Conservation (phyloP, 2,329 filamentous ascomycete genomes). For the Triangularia verruculosa region DNA sequence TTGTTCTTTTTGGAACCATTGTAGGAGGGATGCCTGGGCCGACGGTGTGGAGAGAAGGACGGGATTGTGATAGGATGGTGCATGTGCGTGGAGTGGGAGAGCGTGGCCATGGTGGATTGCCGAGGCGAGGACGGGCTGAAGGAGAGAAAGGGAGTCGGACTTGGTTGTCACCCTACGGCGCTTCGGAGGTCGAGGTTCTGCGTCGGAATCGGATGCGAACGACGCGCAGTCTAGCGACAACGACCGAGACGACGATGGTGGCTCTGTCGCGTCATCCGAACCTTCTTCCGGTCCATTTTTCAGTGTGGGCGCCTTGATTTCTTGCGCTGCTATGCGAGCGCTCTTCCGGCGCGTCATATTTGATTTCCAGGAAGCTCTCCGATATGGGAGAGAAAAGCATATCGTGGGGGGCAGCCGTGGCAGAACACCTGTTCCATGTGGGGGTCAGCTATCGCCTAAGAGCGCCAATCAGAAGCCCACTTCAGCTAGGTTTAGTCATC, state of each 20-base stretch:
- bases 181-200: background rate
- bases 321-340: background rate
- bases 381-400: too few species aligned
- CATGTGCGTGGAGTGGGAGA: conserved; percentile 31
- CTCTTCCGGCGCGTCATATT: background rate
- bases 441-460: too few species aligned
- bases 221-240: background rate
- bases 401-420: too few species aligned
- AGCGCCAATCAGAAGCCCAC: too few species aligned
- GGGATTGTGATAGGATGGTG: conserved; percentile 47
- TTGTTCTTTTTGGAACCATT: conserved; percentile 51
- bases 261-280: background rate
- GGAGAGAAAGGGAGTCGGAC: background rate
- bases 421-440: too few species aligned
- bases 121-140: background rate
- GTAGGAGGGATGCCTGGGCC: conserved; percentile 39
- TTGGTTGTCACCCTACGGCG: background rate
- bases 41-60: conserved; percentile 42
- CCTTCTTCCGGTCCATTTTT: background rate
- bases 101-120: background rate
- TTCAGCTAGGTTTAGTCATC: too few species aligned
- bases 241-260: background rate
- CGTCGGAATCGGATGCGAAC: background rate
- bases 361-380: too few species aligned
- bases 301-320: background rate